These are phyloP conservation scores for Eremochloa ophiuroides DNA, from an alignment of 176 grass and related monocot genomes.

Conservation along the genomic window DNA sequence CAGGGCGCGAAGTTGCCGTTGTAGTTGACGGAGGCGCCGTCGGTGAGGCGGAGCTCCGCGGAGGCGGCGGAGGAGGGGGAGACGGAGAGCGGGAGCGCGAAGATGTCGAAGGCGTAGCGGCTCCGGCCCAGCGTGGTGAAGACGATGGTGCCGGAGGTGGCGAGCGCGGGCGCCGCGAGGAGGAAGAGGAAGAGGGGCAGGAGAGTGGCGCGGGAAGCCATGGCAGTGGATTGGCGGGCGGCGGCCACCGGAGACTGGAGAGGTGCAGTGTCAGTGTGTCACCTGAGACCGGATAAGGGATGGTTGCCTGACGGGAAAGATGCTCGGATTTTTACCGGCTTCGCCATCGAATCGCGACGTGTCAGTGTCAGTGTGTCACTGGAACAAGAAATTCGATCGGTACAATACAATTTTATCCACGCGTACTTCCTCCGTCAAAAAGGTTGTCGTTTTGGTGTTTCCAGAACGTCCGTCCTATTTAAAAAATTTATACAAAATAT, in stretches of 20 bases:
- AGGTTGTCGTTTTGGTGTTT: too few species aligned
- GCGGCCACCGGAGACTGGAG: too few species aligned
- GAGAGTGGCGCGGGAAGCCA: conserved; percentile 6
- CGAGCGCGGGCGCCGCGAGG: neutral
- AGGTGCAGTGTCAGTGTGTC: too few species aligned
- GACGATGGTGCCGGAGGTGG: conserved; percentile 42
- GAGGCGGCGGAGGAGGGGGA: neutral
- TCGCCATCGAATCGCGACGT: too few species aligned
- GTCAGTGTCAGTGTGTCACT: too few species aligned
- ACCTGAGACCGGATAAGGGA: neutral
- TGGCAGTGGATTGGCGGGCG: conserved; percentile 1
- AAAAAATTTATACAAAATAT: too few species aligned
- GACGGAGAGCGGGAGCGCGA: conserved; percentile 51
- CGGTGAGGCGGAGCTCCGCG: conserved; percentile 63
- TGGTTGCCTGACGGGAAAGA: neutral
- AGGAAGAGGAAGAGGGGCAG: neutral
- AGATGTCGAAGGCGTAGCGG: conserved; percentile 90
- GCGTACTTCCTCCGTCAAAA: too few species aligned
- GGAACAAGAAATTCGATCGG: too few species aligned
- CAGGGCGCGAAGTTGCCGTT: conserved; percentile 78
- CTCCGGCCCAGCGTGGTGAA: conserved; percentile 86
- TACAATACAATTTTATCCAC: too few species aligned
- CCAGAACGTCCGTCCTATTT: too few species aligned
- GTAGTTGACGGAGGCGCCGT: conserved; percentile 82
- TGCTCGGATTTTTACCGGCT: too few species aligned